Base-by-base conservation (phyloP, 2,329 filamentous ascomycete genomes). In the Cylindrodendrum hubeiense region DNA sequence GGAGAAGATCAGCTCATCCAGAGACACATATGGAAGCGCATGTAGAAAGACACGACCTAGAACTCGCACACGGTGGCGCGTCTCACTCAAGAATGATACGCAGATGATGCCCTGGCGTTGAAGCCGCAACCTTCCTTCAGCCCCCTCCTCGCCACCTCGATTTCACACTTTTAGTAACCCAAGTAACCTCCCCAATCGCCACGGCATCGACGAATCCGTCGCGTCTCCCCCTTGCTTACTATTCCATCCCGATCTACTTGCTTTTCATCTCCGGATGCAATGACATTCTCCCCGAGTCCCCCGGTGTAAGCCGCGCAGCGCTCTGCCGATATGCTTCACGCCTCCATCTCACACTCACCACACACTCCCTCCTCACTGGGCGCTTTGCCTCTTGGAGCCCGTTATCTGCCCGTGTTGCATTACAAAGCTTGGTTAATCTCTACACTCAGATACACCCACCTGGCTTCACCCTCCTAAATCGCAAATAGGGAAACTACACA, bases 121-220 rank as follows among this genome's bases (percentile, higher is more conserved):
- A n/a, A 21, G 47, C 28, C 47, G 28, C 26, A 50, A 50, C 47
- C 12, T 33, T 50, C 47, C 26, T 19, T 13, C 28, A 21, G 28
- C n/a, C 47, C 10, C n/a, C 26, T 50, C 28, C 15, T 50, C 28
- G 26, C 47, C 26, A 33, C 46, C 26, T 12, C 12, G 22, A 28
- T 49, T 26, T 26, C 22, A 50, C 19, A 15, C 24, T 49, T 39
- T 52, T 47, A 19, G 17, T 46, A 26, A 39, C 24, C 28, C 47
- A n/a, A n/a, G n/a, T n/a, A n/a, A n/a, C 21, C 17, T 55, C 41
- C 28, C 22, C 21, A 39, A 39, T 33, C 54, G 54, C 54, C 43
- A 49, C 54, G 44, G 43, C 54, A 49, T 49, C 41, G 54, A 49
- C 54, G 19, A 22, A 49, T 57, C 33, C 30, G 54, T 57, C 54